Base-by-base conservation (phyloP, 768 basidiomycete genomes). In the Hypholoma fasciculare region DNA sequence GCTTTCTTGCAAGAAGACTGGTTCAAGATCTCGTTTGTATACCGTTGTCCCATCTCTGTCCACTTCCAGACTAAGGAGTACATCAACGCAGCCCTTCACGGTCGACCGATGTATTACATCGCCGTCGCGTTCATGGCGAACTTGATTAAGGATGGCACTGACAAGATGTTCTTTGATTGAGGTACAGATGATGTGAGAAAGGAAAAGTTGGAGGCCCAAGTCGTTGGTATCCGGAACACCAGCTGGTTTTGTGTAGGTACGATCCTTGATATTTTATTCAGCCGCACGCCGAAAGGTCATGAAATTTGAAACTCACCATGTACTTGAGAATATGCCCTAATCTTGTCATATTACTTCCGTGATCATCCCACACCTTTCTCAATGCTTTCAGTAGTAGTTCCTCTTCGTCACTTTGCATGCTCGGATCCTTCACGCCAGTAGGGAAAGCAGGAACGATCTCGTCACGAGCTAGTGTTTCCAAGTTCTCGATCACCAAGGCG, bases 251-350 rank as follows among this genome's bases (percentile, higher is more conserved):
- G 90, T 88, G 67, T 96, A 91, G 12, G 92, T 90, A 46, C 94
- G 92, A 76, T 99, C 97, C 97, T 99, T 52, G 27, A 56, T 44
- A 14, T 3, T 37, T 5, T 23, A 30, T 43, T 44, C 39, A 49
- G 56, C 58, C 23, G 27, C n/a, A 54, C 23, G n/a, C 20, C 52
- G 34, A 43, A 2, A 49, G 17, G 27, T 58, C 34, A 49, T 37
- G 42, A 17, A 16, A 37, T 50, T 23, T 38, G 17, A 7, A 39
- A 73, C 84, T 56, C 65, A 97, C 97, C 95, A 99, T 97, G 69
- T 99, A 99, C 68, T 92, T 94, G 63, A 98, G 78, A 42, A 99
- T 84, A 71, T 95, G 94, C 11, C 88, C 85, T 58, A 99, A 71
- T 70, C 96, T 92, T 26, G 82, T 77, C 92, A 98, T 92, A 69